These are phyloP conservation scores for Davidsoniella virescens DNA, from an alignment of 2,329 filamentous ascomycete genomes.

Conservation along the genomic window DNA sequence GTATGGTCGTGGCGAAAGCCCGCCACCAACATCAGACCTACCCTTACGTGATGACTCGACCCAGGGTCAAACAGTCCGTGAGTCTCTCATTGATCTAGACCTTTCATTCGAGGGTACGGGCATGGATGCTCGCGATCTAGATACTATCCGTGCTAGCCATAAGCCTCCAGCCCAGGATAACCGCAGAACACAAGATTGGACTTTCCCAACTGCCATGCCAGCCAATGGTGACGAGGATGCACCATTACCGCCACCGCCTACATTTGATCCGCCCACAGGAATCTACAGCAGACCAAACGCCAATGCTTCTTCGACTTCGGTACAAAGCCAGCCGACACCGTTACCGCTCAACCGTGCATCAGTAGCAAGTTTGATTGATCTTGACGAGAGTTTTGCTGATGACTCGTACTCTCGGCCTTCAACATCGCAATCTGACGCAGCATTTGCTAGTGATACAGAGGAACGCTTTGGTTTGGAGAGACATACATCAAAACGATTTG, in stretches of 20 bases:
- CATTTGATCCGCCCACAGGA: conserved; percentile 7
- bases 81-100: conserved; percentile 32
- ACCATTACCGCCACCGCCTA: background rate
- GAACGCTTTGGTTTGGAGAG: conserved; percentile 14
- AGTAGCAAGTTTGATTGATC: conserved; percentile 22
- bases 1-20: conserved; percentile 21
- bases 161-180: conserved; percentile 15
- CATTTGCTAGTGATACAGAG: conserved; percentile 12
- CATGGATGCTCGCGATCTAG: background rate
- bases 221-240: conserved; percentile 9
- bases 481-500: conserved; percentile 10
- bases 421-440: conserved; percentile 14
- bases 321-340: background rate
- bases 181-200: conserved; percentile 32
- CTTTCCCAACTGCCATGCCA: conserved; percentile 21
- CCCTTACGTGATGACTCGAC: conserved; percentile 27
- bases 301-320: conserved; percentile 2
- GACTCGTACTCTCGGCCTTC: conserved; percentile 12
- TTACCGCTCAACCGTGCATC: conserved; percentile 20
- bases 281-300: conserved; percentile 9
- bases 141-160: conserved; percentile 8
- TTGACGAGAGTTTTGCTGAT: conserved; percentile 19
- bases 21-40: conserved; percentile 24
- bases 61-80: conserved; percentile 21
- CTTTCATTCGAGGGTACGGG: conserved; percentile 21